These are phyloP conservation scores for Fragaria vesca DNA, from an alignment of 306 rosid genomes.

Conservation along the genomic window DNA sequence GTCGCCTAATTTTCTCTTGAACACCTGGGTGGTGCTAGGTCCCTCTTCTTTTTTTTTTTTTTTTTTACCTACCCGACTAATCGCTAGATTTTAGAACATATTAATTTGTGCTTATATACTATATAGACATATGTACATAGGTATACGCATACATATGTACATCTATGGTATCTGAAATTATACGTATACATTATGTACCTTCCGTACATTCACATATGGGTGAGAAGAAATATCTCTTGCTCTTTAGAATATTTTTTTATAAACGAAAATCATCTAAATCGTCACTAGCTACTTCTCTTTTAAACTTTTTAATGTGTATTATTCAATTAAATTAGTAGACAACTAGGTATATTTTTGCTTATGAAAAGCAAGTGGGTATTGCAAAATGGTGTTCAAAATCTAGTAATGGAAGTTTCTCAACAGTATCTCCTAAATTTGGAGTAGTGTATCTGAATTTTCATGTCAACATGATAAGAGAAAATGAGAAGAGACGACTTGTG, in stretches of 20 bases:
- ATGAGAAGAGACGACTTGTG: conserved; percentile 28
- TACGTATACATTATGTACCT: background rate
- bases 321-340: conserved; percentile 1
- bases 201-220: background rate
- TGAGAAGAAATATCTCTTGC: background rate
- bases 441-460: conserved; percentile 18
- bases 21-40: too few species aligned
- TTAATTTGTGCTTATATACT: too few species aligned
- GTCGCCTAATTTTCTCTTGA: too few species aligned
- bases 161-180: background rate
- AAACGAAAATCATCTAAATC: background rate
- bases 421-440: conserved; percentile 13
- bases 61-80: too few species aligned
- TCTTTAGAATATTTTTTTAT: background rate
- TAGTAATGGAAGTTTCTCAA: background rate
- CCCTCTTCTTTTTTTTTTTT: too few species aligned
- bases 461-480: conserved; percentile 19
- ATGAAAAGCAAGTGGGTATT: background rate
- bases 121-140: too few species aligned
- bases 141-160: background rate
- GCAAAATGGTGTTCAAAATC: background rate
- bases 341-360: background rate
- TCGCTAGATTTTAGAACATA: too few species aligned
- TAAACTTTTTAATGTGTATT: background rate
- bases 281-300: background rate